These are phyloP conservation scores for Penicillium sp. DNA, from an alignment of 2,329 filamentous ascomycete genomes.

Conservation along the genomic window DNA sequence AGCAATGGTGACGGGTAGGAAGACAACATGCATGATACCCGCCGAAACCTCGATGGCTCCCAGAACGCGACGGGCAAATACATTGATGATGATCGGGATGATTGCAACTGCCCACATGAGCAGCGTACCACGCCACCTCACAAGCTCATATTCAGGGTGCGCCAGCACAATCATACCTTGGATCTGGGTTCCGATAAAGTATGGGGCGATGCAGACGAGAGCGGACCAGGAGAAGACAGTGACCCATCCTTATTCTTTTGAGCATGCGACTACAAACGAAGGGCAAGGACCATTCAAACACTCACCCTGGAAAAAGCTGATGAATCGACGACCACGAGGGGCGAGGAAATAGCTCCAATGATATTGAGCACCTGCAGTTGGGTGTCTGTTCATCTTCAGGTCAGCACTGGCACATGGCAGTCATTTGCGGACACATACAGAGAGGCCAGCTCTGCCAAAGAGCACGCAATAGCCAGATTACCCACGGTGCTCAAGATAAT, in stretches of 20 bases:
- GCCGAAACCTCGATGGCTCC: constrained; percentile 51
- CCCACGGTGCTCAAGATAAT: constrained; percentile 35
- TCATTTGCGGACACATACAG: constrained; percentile 24
- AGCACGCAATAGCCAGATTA: constrained; percentile 35
- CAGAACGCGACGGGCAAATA: constrained; percentile 44
- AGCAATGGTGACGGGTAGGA: constrained; percentile 24
- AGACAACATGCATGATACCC: constrained; percentile 38
- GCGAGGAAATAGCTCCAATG: constrained; percentile 39
- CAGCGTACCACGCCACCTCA: constrained; percentile 42
- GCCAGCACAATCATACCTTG: constrained; percentile 33
- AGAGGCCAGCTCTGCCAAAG: constrained; percentile 42
- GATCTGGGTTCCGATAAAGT: constrained; percentile 30
- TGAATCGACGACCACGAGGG: constrained; percentile 21
- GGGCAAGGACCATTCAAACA: not conserved
- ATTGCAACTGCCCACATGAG: constrained; percentile 49
- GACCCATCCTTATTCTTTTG: constrained; percentile 30
- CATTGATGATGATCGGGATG: constrained; percentile 51
- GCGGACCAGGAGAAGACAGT: constrained; percentile 34
- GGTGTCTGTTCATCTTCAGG: constrained; percentile 5
- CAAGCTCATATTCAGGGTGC: constrained; percentile 19
- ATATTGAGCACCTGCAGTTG: constrained; percentile 36
- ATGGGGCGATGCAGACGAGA: constrained; percentile 26
- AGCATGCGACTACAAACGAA: constrained; percentile 11
- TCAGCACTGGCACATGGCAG: not conserved
- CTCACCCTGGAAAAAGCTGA: constrained; percentile 27